Base-by-base conservation (phyloP, 2,329 filamentous ascomycete species). In the Curvularia sp. region DNA sequence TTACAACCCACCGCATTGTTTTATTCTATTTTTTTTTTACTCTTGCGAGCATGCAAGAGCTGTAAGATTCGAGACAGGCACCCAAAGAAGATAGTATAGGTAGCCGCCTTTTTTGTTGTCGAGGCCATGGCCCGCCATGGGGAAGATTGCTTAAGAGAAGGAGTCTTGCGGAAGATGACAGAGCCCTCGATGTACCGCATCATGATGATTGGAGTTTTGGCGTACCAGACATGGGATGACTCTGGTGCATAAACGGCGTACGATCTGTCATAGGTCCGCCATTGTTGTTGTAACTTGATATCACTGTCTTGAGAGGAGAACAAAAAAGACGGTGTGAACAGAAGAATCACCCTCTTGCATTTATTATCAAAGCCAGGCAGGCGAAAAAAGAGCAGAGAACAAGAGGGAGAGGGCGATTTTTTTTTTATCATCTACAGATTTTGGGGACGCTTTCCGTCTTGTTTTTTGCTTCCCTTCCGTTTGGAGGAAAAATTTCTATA, bases 171-270 rank as follows among this genome's bases (percentile, higher is more conserved):
- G 9, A 41, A 26, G 9, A 50, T 18, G 13, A 30, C 48, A 3
- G 48, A 50, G 22, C 24, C 6, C 18, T 24, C 18, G 24, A 28
- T 20, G 35, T 26, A 50, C 28, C 49, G 12, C 39, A 42, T 42
- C 30, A 47, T 47, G 28, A 53, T 53, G 50, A 53, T 31, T 35
- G 50, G 50, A 53, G 49, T 52, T 52, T 52, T 52, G 49, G 49
- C 35, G 49, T 31, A 31, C 13, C 30, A 18, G 15, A 28, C 24
- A 44, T 15, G 42, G 42, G 24, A 44, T 15, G 22, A 28, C 28
- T 44, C 30, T 22, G 30, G 31, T 15, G 31, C 46, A 49, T 49
- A 28, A 30, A 28, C 35, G 26, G 48, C 48, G 35, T 50, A 41
- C 12, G 15, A 41, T 50, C 31, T 35, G 20, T 24, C 24, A 24